A percentile compares a stretch with the other conserved stretches of the same genome.
Conservation (phyloP, 2,329 filamentous ascomycete species). For the Akanthomyces uredinophilus region DNA sequence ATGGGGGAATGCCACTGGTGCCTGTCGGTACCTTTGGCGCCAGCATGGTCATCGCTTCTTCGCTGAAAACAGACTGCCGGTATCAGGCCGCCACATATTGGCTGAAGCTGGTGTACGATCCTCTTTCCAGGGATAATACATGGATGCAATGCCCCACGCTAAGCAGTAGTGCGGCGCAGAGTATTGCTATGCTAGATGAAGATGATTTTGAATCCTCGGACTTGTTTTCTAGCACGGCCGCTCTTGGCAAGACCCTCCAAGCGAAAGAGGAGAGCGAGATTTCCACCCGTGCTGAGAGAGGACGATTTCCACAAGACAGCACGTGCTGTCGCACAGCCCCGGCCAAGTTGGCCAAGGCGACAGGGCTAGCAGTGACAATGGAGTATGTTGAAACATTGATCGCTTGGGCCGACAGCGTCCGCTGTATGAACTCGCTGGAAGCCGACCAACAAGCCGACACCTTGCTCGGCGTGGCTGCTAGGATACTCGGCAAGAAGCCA, state of each 20-base stretch:
- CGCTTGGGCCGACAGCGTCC: conserved; percentile 4
- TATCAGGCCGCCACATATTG: conserved; percentile 4
- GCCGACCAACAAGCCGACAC: conserved; percentile 4
- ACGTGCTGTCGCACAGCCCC: conserved; percentile 6
- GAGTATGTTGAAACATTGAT: conserved; percentile 10
- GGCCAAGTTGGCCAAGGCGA: neutral
- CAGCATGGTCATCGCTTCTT: conserved; percentile 2
- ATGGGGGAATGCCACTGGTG: conserved; percentile 1
- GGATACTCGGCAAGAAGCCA: neutral
- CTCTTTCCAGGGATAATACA: conserved; percentile 5
- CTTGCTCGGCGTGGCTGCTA: neutral
- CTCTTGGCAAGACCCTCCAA: neutral
- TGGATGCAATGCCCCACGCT: conserved; percentile 7
- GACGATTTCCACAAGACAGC: conserved; percentile 6
- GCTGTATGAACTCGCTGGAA: conserved; percentile 8
- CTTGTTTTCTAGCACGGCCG: neutral
- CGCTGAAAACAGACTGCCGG: neutral
- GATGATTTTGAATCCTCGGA: conserved; percentile 1
- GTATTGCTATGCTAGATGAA: neutral
- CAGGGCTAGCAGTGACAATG: conserved; percentile 3
- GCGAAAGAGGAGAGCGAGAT: neutral
- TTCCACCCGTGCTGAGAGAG: neutral
- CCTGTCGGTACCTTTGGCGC: neutral
- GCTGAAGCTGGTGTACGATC: conserved; percentile 7
- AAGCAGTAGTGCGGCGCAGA: neutral